Percentiles rank a stretch among this genome's conserved stretches.
Evolutionary conservation across 2,329 filamentous ascomycete species (phyloP).

Genomic region (Cadophora malorum): DNA sequence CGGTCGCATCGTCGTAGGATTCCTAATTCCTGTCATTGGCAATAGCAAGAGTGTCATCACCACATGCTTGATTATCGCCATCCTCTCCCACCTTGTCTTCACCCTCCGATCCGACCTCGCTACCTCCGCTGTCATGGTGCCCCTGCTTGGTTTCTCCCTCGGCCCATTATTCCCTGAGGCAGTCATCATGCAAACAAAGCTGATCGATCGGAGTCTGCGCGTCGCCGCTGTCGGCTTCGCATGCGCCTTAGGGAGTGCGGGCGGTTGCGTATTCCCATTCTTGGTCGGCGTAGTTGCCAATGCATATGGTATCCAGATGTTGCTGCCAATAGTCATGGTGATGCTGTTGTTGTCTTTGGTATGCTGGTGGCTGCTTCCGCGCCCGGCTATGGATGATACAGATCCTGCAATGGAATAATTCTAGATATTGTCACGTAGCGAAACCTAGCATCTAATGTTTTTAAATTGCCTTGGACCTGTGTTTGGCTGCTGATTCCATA

Average conservation of each 20-base stretch:
- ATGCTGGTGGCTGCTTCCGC: background rate
- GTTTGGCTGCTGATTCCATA: no score
- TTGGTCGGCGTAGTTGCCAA: constrained; percentile 71
- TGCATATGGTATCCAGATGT: constrained; percentile 54
- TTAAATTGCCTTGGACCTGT: no score
- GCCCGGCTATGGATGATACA: background rate
- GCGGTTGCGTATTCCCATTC: constrained; percentile 68
- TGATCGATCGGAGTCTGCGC: background rate
- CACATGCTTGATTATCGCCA: background rate
- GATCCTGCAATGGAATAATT: background rate
- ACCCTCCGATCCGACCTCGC: background rate
- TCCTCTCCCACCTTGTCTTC: background rate
- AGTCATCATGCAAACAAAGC: background rate
- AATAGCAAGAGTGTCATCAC: background rate
- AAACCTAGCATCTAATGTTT: no score
- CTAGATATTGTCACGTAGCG: no score
- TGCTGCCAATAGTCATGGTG: background rate
- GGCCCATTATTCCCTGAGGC: background rate
- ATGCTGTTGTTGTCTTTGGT: background rate
- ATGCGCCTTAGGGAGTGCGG: constrained; percentile 65
- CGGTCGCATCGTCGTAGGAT: background rate
- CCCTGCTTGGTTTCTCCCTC: background rate
- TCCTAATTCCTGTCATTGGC: background rate
- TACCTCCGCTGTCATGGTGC: background rate
- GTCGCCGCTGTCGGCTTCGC: background rate